phyloP scores from a whole-genome alignment of 768 basidiomycete genomes.

The Tephrocybe sp. region DNA sequence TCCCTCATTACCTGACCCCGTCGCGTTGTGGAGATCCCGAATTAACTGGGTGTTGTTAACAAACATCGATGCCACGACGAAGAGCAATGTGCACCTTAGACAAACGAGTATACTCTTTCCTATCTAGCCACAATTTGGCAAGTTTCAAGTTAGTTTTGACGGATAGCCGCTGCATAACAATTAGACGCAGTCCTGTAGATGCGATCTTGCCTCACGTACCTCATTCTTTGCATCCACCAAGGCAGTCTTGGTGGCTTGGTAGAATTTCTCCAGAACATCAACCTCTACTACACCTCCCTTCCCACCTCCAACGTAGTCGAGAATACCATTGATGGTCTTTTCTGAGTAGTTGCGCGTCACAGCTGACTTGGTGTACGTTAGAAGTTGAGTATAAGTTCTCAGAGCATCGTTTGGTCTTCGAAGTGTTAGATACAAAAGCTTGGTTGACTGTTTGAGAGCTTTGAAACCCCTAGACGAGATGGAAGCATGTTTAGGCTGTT shows the following conservation, averaged over 20 bases:
- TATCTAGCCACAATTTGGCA: conserved; percentile 95
- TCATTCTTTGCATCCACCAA: conserved; percentile 96
- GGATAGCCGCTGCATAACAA: conserved; percentile 68
- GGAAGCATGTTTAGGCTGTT: background rate
- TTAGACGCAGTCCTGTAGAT: conserved; percentile 1
- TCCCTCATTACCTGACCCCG: conserved; percentile 57
- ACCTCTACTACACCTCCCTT: conserved; percentile 79
- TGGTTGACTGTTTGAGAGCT: conserved; percentile 95
- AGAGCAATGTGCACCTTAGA: conserved; percentile 56
- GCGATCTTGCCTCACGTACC: conserved; percentile 40
- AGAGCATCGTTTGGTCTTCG: conserved; percentile 84
- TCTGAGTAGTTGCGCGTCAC: conserved; percentile 96
- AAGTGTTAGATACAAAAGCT: conserved; percentile 81
- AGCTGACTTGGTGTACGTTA: conserved; percentile 93
- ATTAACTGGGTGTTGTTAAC: conserved; percentile 53
- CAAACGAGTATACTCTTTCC: conserved; percentile 85
- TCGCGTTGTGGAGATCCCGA: conserved; percentile 71
- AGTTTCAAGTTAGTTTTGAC: conserved; percentile 96
- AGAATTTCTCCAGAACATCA: conserved; percentile 90
- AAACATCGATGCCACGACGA: background rate
- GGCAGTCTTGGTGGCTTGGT: conserved; percentile 88
- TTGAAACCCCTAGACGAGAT: conserved; percentile 86
- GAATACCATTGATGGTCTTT: conserved; percentile 97
- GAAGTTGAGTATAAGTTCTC: conserved; percentile 78
- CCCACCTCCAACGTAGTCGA: conserved; percentile 95